Conservation (phyloP, 1,139 yeast species). For the Groenewaldozyma auringiensis region DNA sequence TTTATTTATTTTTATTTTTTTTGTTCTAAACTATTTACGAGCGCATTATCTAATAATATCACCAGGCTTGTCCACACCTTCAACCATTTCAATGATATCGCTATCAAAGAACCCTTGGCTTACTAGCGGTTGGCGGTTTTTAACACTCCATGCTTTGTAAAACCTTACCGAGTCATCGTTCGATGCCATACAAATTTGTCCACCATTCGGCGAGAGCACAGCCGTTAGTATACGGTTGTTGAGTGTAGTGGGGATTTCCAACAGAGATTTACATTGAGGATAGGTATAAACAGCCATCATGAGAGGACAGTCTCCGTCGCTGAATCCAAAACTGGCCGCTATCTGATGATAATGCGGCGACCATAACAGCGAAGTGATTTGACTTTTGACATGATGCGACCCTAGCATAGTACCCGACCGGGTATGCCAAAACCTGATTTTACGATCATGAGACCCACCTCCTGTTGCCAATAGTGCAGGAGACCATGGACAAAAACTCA, state of each 20-base stretch:
- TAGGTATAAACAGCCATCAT: slow-evolving; percentile 54
- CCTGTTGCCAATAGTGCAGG: slow-evolving; percentile 63
- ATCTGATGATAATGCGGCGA: slow-evolving; percentile 54
- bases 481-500: slow-evolving; percentile 66
- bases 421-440: slow-evolving; percentile 78
- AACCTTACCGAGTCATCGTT: slow-evolving; percentile 72
- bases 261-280: slow-evolving; percentile 49
- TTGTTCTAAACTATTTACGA: no score
- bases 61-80: slow-evolving; percentile 35
- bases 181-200: slow-evolving; percentile 60
- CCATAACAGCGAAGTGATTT: slow-evolving; percentile 77
- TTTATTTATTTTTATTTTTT: no score
- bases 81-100: slow-evolving; percentile 45
- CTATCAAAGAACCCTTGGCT: slow-evolving; percentile 41
- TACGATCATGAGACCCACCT: slow-evolving; percentile 88
- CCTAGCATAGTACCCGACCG: slow-evolving; percentile 60
- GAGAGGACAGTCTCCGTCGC: slow-evolving; percentile 42
- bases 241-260: slow-evolving; percentile 46
- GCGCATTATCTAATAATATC: slow-evolving; percentile 16
- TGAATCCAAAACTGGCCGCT: slow-evolving; percentile 75
- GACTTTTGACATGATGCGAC: slow-evolving; percentile 53
- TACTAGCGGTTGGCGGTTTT: slow-evolving; percentile 9
- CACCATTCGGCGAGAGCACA: slow-evolving; percentile 54
- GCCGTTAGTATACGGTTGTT: slow-evolving; percentile 56
- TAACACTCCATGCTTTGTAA: slow-evolving; percentile 53